These are phyloP conservation scores for Sphagnum tenellum DNA, from an alignment of 225 moss, liverwort and hornwort genomes.

Conservation along the genomic window DNA sequence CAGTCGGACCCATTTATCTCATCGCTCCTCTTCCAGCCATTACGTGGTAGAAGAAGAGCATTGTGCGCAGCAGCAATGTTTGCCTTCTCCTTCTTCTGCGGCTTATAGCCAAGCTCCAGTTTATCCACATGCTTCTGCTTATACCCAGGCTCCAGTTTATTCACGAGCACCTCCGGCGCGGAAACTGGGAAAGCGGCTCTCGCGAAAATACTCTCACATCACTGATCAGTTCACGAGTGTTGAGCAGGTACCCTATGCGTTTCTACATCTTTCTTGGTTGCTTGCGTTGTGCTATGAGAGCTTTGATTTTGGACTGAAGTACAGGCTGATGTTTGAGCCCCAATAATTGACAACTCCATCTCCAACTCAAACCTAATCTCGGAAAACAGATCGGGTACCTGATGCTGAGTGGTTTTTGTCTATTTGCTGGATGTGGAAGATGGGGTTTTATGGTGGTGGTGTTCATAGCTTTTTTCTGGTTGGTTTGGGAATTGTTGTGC, in stretches of 20 bases:
- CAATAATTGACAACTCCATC: too few species aligned
- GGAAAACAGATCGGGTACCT: background rate
- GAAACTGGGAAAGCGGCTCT: background rate
- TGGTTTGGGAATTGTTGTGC: slow-evolving; percentile 3
- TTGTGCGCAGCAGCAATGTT: too few species aligned
- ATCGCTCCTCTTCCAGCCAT: too few species aligned
- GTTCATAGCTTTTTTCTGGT: background rate
- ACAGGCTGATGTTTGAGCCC: too few species aligned
- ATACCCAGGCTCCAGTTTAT: too few species aligned
- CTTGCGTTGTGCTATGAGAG: background rate
- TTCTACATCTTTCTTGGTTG: background rate
- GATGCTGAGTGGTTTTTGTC: background rate
- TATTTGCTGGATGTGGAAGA: background rate
- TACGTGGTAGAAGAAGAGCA: too few species aligned
- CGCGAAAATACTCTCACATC: slow-evolving; percentile 10
- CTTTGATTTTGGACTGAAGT: too few species aligned
- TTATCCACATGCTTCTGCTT: too few species aligned
- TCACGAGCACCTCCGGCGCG: background rate
- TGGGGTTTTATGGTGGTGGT: background rate
- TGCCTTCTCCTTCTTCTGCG: too few species aligned
- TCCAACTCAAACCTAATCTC: background rate
- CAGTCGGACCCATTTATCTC: too few species aligned
- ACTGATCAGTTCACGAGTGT: slow-evolving; percentile 1
- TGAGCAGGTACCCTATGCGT: slow-evolving; percentile 3
- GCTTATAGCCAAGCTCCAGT: too few species aligned